Base-by-base conservation (phyloP, 1,284 basidiomycete species). In the Microbotryomycetes sp. region DNA sequence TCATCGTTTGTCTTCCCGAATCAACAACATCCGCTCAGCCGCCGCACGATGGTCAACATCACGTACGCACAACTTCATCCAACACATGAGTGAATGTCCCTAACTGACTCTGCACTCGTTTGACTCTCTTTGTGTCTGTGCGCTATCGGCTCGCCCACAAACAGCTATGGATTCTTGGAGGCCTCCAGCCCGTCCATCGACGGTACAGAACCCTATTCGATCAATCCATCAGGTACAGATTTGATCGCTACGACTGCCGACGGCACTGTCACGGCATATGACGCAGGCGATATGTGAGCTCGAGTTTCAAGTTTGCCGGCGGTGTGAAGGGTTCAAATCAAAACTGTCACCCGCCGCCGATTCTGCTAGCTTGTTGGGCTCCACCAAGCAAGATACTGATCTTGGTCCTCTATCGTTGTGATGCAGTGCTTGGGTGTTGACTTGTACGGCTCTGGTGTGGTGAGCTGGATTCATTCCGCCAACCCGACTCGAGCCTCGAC, bases 391-490 rank as follows among this genome's bases (percentile, higher is more conserved):
- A 23, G 7, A 22, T 32, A 30, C 62, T 54, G 50, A 69, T 69
- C 48, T 42, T 42, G 65, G 55, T 31, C 58, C 66, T 49, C 73
- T 69, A 59, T 60, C 58, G 36, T 66, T 65, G 14, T 68, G 69
- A 59, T 72, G 73, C 62, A 75, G 75, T 26, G 69, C 74, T 1
- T 77, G 76, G 76, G 57, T 92, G 62, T 82, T 89, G 28, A 78
- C 88, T 25, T 84, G 86, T 62, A 87, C 87, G 14, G 86, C 86
- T 15, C 83, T 93, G 76, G 89, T 92, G 23, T 83, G 79, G 70
- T 74, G 79, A 70, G 80, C 80, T 76, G 73, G 74, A 57, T 30
- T 19, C 29, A 29, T 47, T 26, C 45, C 19, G 49, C 36, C 56
- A 32, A 25, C 30, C 12, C 46, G 45, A 30, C 47, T n/a, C n/a